A percentile compares a stretch with the other conserved stretches of the same genome.
phyloP scores from a whole-genome alignment of 352 stramenopile species.

The Phytophthora idaei region DNA sequence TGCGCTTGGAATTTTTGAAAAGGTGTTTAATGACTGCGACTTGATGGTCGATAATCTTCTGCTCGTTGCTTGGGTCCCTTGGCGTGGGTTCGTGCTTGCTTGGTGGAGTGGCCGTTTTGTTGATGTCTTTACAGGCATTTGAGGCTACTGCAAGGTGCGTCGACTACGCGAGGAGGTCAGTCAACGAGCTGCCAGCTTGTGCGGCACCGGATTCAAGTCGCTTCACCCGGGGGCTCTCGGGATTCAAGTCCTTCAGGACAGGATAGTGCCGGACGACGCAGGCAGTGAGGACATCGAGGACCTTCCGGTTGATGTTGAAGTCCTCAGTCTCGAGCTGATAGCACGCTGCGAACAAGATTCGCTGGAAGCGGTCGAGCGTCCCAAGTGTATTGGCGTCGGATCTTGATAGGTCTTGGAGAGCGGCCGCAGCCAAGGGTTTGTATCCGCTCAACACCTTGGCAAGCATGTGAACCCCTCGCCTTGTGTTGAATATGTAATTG shows the following conservation, averaged over 20 bases:
- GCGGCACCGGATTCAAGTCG: neutral
- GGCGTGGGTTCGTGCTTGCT: neutral
- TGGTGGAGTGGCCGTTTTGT: neutral
- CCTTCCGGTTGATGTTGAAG: constrained; percentile 12
- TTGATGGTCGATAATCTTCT: constrained; percentile 20
- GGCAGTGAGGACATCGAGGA: constrained; percentile 11
- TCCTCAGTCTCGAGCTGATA: neutral
- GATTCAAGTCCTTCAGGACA: constrained; percentile 14
- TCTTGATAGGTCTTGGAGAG: neutral
- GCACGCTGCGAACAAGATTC: constrained; percentile 1
- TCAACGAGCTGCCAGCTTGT: neutral
- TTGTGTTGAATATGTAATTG: constrained; percentile 29
- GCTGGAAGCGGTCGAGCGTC: neutral
- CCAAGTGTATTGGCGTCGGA: constrained; percentile 3
- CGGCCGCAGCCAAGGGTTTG: neutral
- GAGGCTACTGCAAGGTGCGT: neutral
- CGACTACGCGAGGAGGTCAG: constrained; percentile 13
- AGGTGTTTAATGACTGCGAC: constrained; percentile 19
- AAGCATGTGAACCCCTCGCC: constrained; percentile 14
- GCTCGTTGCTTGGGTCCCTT: constrained; percentile 2
- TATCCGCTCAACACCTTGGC: constrained; percentile 27
- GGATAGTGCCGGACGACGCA: constrained; percentile 13
- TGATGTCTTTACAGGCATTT: neutral
- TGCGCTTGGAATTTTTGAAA: constrained; percentile 4
- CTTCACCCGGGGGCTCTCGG: neutral